These are phyloP conservation scores for Eucalyptus sideroxylon DNA, from an alignment of 345 rosid genomes.

Conservation along the genomic window DNA sequence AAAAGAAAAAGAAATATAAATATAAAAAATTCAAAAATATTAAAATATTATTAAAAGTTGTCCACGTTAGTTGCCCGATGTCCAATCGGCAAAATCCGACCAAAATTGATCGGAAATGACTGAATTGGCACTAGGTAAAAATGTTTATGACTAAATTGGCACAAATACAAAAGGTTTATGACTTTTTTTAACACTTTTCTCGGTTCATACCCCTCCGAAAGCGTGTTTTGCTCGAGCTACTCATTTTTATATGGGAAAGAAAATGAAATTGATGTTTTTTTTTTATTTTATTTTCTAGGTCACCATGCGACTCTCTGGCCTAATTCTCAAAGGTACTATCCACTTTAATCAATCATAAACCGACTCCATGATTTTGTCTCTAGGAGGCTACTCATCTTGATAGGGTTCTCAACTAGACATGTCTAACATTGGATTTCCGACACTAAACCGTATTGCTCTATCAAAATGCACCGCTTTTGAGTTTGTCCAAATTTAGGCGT, in stretches of 20 bases:
- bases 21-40: too few relatives aligned
- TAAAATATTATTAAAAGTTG: too few relatives aligned
- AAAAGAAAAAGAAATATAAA: too few relatives aligned
- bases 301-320: not conserved
- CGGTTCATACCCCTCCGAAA: not conserved
- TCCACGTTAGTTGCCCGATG: rapidly evolving
- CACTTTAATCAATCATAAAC: not conserved
- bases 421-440: not conserved
- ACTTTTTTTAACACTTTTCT: too few relatives aligned
- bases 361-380: not conserved
- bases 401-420: not conserved
- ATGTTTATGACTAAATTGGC: too few relatives aligned
- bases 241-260: not conserved
- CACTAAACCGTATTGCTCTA: not conserved
- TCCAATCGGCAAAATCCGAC: too few relatives aligned
- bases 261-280: not conserved
- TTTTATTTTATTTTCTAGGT: not conserved
- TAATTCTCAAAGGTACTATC: not conserved
- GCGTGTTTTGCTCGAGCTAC: not conserved
- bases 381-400: not conserved
- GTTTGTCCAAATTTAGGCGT: not conserved
- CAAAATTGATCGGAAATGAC: too few relatives aligned
- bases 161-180: too few relatives aligned
- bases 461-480: not conserved
- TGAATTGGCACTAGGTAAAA: too few relatives aligned